Evolutionary conservation across 495 filamentous ascomycete species (phyloP), one percentile per base, ranked within the genome.

Genomic region (Hyaloscypha bicolor): DNA sequence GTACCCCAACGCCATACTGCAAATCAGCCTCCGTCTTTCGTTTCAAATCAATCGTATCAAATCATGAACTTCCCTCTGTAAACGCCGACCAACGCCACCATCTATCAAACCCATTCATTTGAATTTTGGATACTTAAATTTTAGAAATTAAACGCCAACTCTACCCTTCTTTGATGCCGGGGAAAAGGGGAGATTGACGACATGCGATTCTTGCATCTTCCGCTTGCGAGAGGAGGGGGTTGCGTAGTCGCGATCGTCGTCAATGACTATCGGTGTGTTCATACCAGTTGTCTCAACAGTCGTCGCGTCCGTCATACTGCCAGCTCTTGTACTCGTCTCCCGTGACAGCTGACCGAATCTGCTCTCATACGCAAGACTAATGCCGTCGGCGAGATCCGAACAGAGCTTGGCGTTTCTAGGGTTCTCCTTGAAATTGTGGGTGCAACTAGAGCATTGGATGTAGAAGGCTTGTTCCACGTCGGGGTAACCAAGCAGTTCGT

Each of bases 361-460:
- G 22, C 62, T 62, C 53, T 78, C 73, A 39, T 72, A 60, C 3
- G 72, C 64, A 31, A 73, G 64, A 22, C 72, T 69, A 25, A 58
- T 57, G n/a, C 73, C 68, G 6, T 55, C 58, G 9, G 66, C 74
- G 25, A 74, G 52, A 30, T 69, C 48, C 9, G 67, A 60, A 61
- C 79, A 80, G 25, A 80, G 66, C 9, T 71, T 73, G 19, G 66
- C 65, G 53, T 75, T 71, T 16, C 76, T 71, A 0, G 73, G 71
- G 37, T 76, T 64, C 11, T 74, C 67, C 12, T 55, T 48, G 56
- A 83, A 80, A 32, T 79, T 74, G 3, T 78, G 73, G 6, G 69
- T 71, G 63, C 83, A 86, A 29, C 55, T 55, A 9, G 72, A 70
- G 66, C 86, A 88, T 45, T 79, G 76, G 48, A 88, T 78, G 61